phyloP scores from a whole-genome alignment of 805 yeast species.

The Lipomyces spencermartinsiae region DNA sequence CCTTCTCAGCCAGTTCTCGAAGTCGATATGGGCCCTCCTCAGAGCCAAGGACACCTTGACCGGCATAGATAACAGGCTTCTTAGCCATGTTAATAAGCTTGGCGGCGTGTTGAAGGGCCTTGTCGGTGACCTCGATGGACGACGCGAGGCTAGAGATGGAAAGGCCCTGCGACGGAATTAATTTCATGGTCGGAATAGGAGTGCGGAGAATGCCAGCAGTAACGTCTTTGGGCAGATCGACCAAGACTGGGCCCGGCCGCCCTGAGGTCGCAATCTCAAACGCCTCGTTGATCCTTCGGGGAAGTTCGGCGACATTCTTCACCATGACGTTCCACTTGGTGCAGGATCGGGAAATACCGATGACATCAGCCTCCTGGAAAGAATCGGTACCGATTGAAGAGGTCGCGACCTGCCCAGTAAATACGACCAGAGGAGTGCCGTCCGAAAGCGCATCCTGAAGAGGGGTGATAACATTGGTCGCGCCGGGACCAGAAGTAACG shows the following conservation, averaged over 20 bases:
- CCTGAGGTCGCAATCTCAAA: constrained; percentile 96
- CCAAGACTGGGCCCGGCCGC: constrained; percentile 98
- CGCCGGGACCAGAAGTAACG: constrained; percentile 99
- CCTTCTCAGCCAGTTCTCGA: constrained; percentile 86
- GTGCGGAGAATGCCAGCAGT: constrained; percentile 88
- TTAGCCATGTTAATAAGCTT: constrained; percentile 79
- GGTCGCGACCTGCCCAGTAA: constrained; percentile 97
- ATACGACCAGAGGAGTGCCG: constrained; percentile 96
- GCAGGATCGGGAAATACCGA: constrained; percentile 96
- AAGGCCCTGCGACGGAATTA: constrained; percentile 49
- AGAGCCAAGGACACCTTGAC: constrained; percentile 84
- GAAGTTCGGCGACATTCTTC: constrained; percentile 89
- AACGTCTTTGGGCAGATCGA: constrained; percentile 97
- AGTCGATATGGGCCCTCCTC: constrained; percentile 80
- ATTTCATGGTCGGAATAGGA: constrained; percentile 81
- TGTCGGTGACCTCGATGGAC: constrained; percentile 73
- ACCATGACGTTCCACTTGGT: constrained; percentile 99
- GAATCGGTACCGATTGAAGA: constrained; percentile 97
- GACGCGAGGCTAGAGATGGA: constrained; percentile 74
- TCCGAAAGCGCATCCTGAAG: constrained; percentile 97
- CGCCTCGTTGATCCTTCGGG: constrained; percentile 95
- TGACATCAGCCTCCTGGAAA: constrained; percentile 98
- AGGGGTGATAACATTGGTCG: constrained; percentile 97
- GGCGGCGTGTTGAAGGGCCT: constrained; percentile 79
- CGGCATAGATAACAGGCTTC: constrained; percentile 87